Base-by-base conservation (phyloP, 371 early-diverging fungal genomes). In the Dichotomocladium elegans region DNA sequence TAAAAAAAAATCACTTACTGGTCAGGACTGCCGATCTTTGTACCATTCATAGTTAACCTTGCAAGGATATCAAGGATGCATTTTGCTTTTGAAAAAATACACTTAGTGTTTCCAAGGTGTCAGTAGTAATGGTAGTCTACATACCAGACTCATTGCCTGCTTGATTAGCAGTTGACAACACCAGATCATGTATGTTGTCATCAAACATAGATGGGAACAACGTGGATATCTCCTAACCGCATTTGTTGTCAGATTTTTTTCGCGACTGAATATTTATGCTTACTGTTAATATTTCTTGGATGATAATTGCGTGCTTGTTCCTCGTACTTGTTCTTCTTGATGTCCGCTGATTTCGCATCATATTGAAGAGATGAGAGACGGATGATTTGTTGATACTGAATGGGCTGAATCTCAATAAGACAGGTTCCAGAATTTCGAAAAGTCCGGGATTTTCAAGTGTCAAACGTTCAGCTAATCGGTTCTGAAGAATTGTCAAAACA, bases 361-460 rank as follows among this genome's bases (percentile, higher is more conserved):
- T 40, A 26, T 31, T 51, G 11, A 66, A 47, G 12, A 74, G 41
- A 46, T 58, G 51, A 3, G 70, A 56, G 55, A 63, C 51, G 40
- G 30, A 45, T 11, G 53, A 51, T 64, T 78, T 72, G 60, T 66
- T 67, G 28, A 64, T 26, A n/a, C 60, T 89, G 52, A 51, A 57
- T 44, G 44, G 89, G 70, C 22, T 90, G 60, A 45, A 84, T 58
- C 48, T 73, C 75, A 54, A 80, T 27, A 93, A 63, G 7, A 94
- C 63, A 8, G 88, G 63, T 3, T 80, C 72, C 24, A 93, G 89
- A 0, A 87, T 76, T 22, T 93, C 93, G 10, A 76, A 56, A 11
- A 81, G 53, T 5, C 66, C 76, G 6, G 87, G 76, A 15, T 21
- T 37, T 21, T 37, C 37, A n/a, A n/a, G n/a, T n/a, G n/a, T n/a